Conservation (phyloP, 495 filamentous ascomycete species). For the Cryomyces minteri region DNA sequence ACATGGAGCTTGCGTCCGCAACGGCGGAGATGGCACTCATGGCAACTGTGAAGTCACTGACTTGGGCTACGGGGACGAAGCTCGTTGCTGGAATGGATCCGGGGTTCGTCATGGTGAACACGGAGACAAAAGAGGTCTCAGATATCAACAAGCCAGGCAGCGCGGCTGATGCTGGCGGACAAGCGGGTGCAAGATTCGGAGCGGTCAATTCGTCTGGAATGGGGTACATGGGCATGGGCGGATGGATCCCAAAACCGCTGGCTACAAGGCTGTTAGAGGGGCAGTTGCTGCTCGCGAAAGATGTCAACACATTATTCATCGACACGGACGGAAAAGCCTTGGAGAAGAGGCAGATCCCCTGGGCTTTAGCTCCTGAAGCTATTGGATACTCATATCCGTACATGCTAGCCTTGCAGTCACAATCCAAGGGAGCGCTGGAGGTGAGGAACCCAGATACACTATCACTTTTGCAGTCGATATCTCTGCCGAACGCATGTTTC, state of each 20-base stretch:
- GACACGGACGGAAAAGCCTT: conserved; percentile 64
- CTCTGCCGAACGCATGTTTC: conserved; percentile 57
- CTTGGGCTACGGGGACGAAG: conserved; percentile 74
- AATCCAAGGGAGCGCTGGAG: conserved; percentile 72
- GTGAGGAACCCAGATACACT: conserved; percentile 85
- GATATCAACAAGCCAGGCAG: conserved; percentile 69
- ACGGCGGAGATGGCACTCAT: conserved; percentile 59
- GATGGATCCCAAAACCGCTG: conserved; percentile 77
- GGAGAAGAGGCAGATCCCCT: conserved; percentile 76
- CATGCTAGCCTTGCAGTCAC: conserved; percentile 66
- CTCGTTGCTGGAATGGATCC: conserved; percentile 75
- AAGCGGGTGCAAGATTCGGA: conserved; percentile 42
- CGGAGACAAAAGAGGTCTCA: conserved; percentile 45
- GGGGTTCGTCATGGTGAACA: conserved; percentile 76
- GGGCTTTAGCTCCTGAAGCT: conserved; percentile 71
- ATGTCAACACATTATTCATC: conserved; percentile 89
- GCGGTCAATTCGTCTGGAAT: conserved; percentile 59
- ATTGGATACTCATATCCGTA: conserved; percentile 96
- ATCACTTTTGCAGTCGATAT: conserved; percentile 67
- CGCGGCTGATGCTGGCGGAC: conserved; percentile 45
- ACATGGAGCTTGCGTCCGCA: conserved; percentile 65
- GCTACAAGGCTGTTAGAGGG: conserved; percentile 66
- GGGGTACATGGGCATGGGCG: conserved; percentile 88
- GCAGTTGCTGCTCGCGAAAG: conserved; percentile 77
- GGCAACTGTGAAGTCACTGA: conserved; percentile 64